Percentiles rank a stretch among this genome's conserved stretches.
Evolutionary conservation across 164 flowering plant species (phyloP).

Genomic region (Akebia trifoliata): DNA sequence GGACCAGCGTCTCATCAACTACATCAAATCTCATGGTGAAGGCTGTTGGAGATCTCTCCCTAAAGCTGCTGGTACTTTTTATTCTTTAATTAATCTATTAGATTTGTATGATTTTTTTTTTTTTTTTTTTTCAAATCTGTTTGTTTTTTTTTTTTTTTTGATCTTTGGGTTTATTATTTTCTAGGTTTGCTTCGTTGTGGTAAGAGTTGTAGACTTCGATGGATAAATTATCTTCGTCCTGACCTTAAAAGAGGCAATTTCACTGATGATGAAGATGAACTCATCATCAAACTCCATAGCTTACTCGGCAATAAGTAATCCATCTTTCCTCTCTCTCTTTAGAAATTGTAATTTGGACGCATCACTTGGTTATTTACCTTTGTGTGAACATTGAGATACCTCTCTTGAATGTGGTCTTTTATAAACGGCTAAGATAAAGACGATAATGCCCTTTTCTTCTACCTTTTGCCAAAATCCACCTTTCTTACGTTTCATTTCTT

Average conservation of each 20-base stretch:
- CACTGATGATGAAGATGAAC: conserved; percentile 32
- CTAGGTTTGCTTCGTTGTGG: conserved; percentile 32
- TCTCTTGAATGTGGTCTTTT: no score
- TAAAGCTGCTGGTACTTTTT: conserved; percentile 20
- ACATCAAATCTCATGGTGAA: conserved; percentile 24
- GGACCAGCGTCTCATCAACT: conserved; percentile 23
- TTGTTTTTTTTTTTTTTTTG: no score
- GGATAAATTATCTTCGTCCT: no score
- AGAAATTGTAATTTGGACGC: not conserved
- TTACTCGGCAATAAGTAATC: conserved; percentile 29
- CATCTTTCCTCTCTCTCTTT: not conserved
- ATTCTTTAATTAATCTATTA: not conserved
- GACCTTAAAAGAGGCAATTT: conserved; percentile 32
- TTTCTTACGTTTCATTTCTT: no score
- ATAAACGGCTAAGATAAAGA: no score
- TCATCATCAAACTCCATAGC: conserved; percentile 31
- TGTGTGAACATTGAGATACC: no score
- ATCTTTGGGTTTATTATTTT: not conserved
- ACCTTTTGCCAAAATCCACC: no score
- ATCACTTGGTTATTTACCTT: no score
- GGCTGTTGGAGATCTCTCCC: conserved; percentile 34
- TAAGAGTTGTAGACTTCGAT: conserved; percentile 33
- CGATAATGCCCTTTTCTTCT: no score
- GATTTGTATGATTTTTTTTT: not conserved
- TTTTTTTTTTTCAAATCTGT: no score